Evolutionary conservation across 2,329 filamentous ascomycete genomes (phyloP).

Genomic region (Calycina marina): DNA sequence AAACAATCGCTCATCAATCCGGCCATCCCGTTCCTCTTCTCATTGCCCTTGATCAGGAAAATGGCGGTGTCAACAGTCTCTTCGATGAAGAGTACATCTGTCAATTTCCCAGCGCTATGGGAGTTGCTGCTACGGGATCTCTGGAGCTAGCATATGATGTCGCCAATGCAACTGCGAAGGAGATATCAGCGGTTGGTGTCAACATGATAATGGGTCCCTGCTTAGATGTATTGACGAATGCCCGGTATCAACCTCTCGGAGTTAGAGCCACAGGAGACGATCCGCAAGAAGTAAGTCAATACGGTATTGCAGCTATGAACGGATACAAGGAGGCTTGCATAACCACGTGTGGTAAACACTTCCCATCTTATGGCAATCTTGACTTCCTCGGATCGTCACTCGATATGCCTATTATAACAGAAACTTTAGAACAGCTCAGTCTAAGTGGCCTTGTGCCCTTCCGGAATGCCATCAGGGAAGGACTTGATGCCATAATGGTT

Average conservation of each 20-base stretch:
- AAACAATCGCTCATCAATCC: slow-evolving; percentile 79
- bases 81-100: slow-evolving; percentile 93
- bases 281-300: slow-evolving; percentile 86
- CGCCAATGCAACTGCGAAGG: slow-evolving; percentile 83
- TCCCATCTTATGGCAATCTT: slow-evolving; percentile 88
- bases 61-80: slow-evolving; percentile 92
- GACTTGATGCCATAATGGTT: slow-evolving; percentile 89
- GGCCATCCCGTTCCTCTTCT: slow-evolving; percentile 80
- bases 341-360: slow-evolving; percentile 87
- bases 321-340: slow-evolving; percentile 86
- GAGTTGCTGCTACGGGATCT: slow-evolving; percentile 80
- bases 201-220: slow-evolving; percentile 93
- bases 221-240: slow-evolving; percentile 86
- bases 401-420: slow-evolving; percentile 90
- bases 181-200: slow-evolving; percentile 82
- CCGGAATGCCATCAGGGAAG: slow-evolving; percentile 73
- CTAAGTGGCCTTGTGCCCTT: slow-evolving; percentile 87
- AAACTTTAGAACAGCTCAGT: slow-evolving; percentile 82
- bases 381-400: slow-evolving; percentile 84
- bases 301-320: slow-evolving; percentile 78
- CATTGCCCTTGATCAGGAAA: slow-evolving; percentile 91
- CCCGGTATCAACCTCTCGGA: slow-evolving; percentile 76
- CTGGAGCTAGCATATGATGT: slow-evolving; percentile 77
- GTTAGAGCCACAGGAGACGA: slow-evolving; percentile 86
- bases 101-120: slow-evolving; percentile 96